These are phyloP conservation scores for Salix brachista DNA, from an alignment of 345 rosid genomes.

Conservation along the genomic window DNA sequence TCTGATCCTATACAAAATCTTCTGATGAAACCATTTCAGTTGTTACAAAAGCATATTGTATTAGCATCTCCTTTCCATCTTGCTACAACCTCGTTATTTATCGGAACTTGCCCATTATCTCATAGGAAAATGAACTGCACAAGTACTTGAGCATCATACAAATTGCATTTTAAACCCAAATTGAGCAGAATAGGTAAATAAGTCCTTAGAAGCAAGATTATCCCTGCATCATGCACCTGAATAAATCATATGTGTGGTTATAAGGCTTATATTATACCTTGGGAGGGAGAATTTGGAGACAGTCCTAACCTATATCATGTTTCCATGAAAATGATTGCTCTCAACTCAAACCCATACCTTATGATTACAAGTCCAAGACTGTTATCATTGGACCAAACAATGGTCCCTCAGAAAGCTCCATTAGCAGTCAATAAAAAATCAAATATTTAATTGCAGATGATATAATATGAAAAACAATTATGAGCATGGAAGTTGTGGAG, in stretches of 20 bases:
- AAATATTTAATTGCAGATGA: not conserved
- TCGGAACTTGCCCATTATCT: not conserved
- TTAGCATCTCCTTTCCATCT: not conserved
- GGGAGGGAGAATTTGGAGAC: not conserved
- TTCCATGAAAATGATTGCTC: not conserved
- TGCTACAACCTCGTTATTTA: not conserved
- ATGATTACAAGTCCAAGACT: not conserved
- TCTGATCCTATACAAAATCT: not conserved
- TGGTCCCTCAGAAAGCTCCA: not conserved
- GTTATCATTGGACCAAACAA: not conserved
- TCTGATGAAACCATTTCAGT: not conserved
- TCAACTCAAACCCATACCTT: not conserved
- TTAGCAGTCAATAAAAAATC: not conserved
- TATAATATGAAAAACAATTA: not conserved
- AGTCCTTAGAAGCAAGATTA: not conserved
- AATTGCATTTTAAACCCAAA: not conserved
- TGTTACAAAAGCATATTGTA: not conserved
- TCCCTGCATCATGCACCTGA: not conserved
- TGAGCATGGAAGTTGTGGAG: slow-evolving; percentile 1
- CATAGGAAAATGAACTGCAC: not conserved
- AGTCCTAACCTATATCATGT: not conserved
- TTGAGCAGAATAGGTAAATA: not conserved
- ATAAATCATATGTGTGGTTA: not conserved
- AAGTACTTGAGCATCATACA: not conserved
- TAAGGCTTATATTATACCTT: not conserved